These are phyloP conservation scores for Anacardium occidentale DNA, from an alignment of 345 rosid species.

Conservation along the genomic window DNA sequence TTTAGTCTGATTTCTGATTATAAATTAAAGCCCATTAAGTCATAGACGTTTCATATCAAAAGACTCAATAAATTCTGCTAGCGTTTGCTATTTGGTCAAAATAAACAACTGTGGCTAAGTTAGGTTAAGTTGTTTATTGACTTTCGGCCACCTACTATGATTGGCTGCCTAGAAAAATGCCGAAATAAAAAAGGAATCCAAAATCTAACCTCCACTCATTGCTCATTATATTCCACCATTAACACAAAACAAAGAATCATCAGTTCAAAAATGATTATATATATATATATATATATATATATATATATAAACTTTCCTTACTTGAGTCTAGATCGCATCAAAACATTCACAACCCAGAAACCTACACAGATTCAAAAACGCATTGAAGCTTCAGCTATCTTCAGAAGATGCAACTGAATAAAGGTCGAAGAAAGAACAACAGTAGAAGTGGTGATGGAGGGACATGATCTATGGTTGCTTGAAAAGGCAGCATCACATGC, in stretches of 20 bases:
- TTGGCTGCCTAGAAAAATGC: slow-evolving; percentile 24
- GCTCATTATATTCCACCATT: not conserved
- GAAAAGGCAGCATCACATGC: slow-evolving; percentile 47
- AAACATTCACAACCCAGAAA: not conserved
- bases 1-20: not conserved
- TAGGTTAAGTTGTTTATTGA: slow-evolving; percentile 30
- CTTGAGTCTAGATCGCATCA: not conserved
- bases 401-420: not conserved
- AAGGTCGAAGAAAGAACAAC: slow-evolving; percentile 12
- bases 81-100: slow-evolving; percentile 22
- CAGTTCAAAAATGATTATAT: not conserved
- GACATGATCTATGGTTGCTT: slow-evolving; percentile 49
- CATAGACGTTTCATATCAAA: not conserved
- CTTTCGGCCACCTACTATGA: slow-evolving; percentile 29
- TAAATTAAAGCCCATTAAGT: not conserved
- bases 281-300: too few species aligned
- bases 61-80: not conserved
- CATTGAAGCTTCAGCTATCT: not conserved
- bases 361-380: not conserved
- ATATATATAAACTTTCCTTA: slow-evolving; percentile 15
- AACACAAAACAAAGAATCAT: slow-evolving; percentile 4
- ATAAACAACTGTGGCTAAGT: slow-evolving; percentile 22
- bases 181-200: slow-evolving; percentile 1
- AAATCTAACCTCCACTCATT: not conserved
- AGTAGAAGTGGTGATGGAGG: slow-evolving; percentile 19